Evolutionary conservation across 306 rosid genomes (phyloP).

Genomic region (Gynostemma pentaphyllum): DNA sequence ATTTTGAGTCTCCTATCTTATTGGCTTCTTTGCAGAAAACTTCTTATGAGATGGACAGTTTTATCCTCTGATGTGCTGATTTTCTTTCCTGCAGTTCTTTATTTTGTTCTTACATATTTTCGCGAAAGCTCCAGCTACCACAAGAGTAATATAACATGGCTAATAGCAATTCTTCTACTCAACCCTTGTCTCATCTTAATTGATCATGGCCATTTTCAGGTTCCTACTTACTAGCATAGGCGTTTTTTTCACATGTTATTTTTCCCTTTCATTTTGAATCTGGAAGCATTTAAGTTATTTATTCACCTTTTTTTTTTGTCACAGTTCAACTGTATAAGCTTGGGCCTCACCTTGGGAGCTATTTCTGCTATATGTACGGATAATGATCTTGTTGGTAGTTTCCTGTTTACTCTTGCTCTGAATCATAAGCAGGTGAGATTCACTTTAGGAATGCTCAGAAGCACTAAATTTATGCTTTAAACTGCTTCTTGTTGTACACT

Average conservation of each 20-base stretch:
- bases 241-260: not conserved
- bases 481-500: not conserved
- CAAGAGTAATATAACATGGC: slow-evolving; percentile 57
- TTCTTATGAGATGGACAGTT: slow-evolving; percentile 95
- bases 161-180: slow-evolving; percentile 45
- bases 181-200: slow-evolving; percentile 69
- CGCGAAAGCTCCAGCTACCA: slow-evolving; percentile 20
- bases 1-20: not conserved
- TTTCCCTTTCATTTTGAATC: not conserved
- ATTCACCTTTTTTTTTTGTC: slow-evolving; percentile 5
- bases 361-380: slow-evolving; percentile 55
- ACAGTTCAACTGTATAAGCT: slow-evolving; percentile 84
- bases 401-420: slow-evolving; percentile 61
- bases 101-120: slow-evolving; percentile 43
- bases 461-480: not conserved
- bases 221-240: slow-evolving; percentile 5
- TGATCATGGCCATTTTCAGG: slow-evolving; percentile 94
- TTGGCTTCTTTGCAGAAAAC: slow-evolving; percentile 48
- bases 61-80: slow-evolving; percentile 72
- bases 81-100: slow-evolving; percentile 73
- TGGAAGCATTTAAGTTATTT: not conserved
- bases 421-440: slow-evolving; percentile 70
- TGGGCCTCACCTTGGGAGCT: slow-evolving; percentile 78
- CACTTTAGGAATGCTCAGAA: not conserved
- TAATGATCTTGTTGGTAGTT: slow-evolving; percentile 50